Base-by-base conservation (phyloP, 2,329 filamentous ascomycete species). In the Didymella arachidicola region DNA sequence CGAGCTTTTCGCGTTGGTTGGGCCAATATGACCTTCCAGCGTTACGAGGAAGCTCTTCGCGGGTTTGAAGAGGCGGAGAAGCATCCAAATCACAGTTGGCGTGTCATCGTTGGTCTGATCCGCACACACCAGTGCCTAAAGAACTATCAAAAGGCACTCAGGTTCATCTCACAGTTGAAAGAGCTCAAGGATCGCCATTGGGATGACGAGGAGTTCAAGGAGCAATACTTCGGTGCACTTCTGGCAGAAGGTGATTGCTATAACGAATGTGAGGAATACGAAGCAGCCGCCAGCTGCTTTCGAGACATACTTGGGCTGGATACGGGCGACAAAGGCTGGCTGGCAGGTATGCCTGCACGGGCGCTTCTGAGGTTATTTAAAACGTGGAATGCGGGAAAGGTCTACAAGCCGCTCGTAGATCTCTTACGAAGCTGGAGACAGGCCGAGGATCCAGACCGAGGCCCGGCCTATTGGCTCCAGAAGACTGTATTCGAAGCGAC, bases 361-460 rank as follows among this genome's bases (percentile, higher is more conserved):
- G 42, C 42, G n/a, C 27, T 45, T 4, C 30, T 14, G 2, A 27
- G 26, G 2, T 27, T 45, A 2, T 30, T 45, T n/a, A 45, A n/a
- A 30, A 30, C 26, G 4, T 45, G 42, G 42, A 10, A 7, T 12
- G 42, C 30, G 16, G 11, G 30, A 27, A 38, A 52, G 18, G 19
- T 19, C n/a, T 45, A 44, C 34, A 19, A 8, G 12, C 27, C 41
- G 19, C 44, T 45, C 7, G 18, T 44, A 1, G 30, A 44, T 7
- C 27, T 36, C 29, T 19, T 52, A 22, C 49, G 49, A 14, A 38
- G 49, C 19, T 52, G 49, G 49, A 52, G 16, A n/a, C 8, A 52
- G n/a, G 6, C 49, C 16, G 27, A 18, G 12, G 41, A 34, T n/a
- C 49, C 16, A 6, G 49, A 29, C 11, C 39, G 27, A 7, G 27